Evolutionary conservation across 2,329 filamentous ascomycete genomes (phyloP).

Genomic region (Fonsecaea nubica): DNA sequence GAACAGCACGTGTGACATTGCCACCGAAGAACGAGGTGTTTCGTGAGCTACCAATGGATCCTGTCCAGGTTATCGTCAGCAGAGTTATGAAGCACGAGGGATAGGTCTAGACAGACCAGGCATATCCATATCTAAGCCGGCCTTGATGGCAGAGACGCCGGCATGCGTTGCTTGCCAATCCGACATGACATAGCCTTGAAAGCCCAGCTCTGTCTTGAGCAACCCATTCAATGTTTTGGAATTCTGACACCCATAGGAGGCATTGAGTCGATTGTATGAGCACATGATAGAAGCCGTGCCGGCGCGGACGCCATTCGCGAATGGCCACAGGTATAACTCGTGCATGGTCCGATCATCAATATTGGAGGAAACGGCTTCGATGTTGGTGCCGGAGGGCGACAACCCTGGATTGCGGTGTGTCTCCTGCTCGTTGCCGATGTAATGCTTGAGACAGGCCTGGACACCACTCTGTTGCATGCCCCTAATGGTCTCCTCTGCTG

Average conservation of each 20-base stretch:
- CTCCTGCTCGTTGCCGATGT: slow-evolving; percentile 73
- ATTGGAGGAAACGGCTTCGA: slow-evolving; percentile 56
- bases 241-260: slow-evolving; percentile 58
- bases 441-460: slow-evolving; percentile 53
- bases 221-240: slow-evolving; percentile 54
- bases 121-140: slow-evolving; percentile 57
- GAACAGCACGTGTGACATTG: slow-evolving; percentile 47
- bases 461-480: slow-evolving; percentile 55
- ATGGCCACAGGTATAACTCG: slow-evolving; percentile 80
- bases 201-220: slow-evolving; percentile 59
- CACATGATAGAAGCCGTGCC: slow-evolving; percentile 64
- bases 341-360: slow-evolving; percentile 76
- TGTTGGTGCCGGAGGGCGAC: slow-evolving; percentile 55
- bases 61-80: slow-evolving; percentile 18
- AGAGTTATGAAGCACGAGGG: background rate
- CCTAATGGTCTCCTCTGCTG: slow-evolving; percentile 52
- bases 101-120: slow-evolving; percentile 43
- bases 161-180: slow-evolving; percentile 56
- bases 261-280: slow-evolving; percentile 55
- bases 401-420: slow-evolving; percentile 51
- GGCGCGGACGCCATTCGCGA: slow-evolving; percentile 72
- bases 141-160: slow-evolving; percentile 50
- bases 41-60: slow-evolving; percentile 32
- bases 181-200: slow-evolving; percentile 56
- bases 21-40: slow-evolving; percentile 43